Base-by-base conservation (phyloP, 371 early-diverging fungal genomes). In the Lichtheimia ornata region DNA sequence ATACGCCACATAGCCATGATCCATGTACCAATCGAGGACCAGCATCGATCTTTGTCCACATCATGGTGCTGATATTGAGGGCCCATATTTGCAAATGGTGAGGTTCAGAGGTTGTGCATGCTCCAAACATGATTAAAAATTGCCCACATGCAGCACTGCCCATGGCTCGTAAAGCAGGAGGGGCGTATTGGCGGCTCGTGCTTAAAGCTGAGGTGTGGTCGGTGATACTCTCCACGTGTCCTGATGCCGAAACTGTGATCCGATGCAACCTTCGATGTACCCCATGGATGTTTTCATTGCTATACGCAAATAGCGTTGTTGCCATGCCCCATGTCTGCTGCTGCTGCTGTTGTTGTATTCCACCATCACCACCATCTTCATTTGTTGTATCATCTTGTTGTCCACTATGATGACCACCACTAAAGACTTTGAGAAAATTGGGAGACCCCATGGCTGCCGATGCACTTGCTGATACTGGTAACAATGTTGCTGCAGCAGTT, bases 101-200 rank as follows among this genome's bases (percentile, higher is more conserved):
- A 40, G 63, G 67, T 18, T 85, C 76, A 20, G 74, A 70, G 5
- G 83, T 82, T 22, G 90, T 77, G 47, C 84, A 83, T 43, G 90
- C 87, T 28, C 93, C 93, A 0, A 88, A 84, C 56, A 92, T 76
- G 3, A 92, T 63, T 35, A 91, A 53, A 17, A 84, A 82, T 42
- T 88, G 88, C 5, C 91, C 90, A n/a, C 81, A 79, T 35, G 84
- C 77, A 35, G 73, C 74, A 0, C 81, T 83, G 20, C 84, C 73
- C 17, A 91, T 92, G 62, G 91, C 91, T 17, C 90, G 83, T 47
- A 92, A 72, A n/a, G 84, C 85, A 0, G 92, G 91, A 5, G 92
- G 91, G 15, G 79, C 59, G 7, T 65, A 20, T 18, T 72, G 72
- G 13, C 84, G 84, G 72, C 58, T 63, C 35, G 35, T 35, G 20